Conservation (phyloP, 164 flowering plant genomes). For the Vitis cinerea region DNA sequence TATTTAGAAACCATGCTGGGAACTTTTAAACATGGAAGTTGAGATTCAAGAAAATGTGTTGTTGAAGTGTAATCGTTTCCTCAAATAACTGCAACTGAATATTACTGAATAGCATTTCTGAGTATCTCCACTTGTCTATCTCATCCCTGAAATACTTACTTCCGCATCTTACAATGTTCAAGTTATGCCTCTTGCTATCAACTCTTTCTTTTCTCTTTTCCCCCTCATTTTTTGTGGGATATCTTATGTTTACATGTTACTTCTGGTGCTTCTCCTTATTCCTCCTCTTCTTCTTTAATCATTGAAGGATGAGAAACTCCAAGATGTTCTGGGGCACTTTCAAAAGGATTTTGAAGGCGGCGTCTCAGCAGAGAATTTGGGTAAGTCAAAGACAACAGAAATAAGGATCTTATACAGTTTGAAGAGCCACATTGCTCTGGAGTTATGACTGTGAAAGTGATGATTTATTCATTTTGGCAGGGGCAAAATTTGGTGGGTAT, state of each 20-base stretch:
- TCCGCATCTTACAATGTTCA: too few relatives aligned
- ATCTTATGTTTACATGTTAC: too few relatives aligned
- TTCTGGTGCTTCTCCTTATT: too few relatives aligned
- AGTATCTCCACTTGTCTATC: too few relatives aligned
- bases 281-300: neutral
- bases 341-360: constrained; percentile 80
- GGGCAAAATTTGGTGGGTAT: constrained; percentile 70
- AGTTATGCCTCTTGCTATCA: too few relatives aligned
- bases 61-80: too few relatives aligned
- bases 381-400: constrained; percentile 32
- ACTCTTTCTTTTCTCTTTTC: too few relatives aligned
- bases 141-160: too few relatives aligned
- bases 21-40: neutral
- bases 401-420: neutral
- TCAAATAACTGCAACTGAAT: too few relatives aligned
- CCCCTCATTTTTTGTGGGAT: too few relatives aligned
- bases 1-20: neutral
- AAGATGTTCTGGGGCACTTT: constrained; percentile 63
- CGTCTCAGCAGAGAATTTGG: constrained; percentile 72
- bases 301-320: constrained; percentile 63
- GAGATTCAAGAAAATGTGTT: too few relatives aligned
- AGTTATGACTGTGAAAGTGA: neutral
- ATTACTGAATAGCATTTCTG: too few relatives aligned
- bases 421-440: neutral
- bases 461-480: constrained; percentile 21